Percentiles rank a stretch among this genome's conserved stretches.
These are phyloP conservation scores for Aquilaria yunnanensis DNA, from an alignment of 345 rosid species.

Conservation along the genomic window DNA sequence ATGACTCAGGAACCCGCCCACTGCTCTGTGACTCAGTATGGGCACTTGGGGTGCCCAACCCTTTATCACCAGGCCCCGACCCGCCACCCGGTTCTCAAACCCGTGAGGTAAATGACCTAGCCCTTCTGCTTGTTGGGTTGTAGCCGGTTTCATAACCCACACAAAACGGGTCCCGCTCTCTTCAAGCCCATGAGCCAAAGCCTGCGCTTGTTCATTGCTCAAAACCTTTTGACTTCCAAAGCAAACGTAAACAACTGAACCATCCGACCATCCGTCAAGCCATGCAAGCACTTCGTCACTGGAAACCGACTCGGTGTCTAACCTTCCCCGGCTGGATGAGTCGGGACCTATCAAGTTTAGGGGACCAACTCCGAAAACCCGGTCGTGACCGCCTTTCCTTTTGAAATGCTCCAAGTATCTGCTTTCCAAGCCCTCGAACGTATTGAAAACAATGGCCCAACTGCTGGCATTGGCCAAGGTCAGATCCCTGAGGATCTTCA, in stretches of 20 bases:
- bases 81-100: conserved; percentile 31
- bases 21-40: conserved; percentile 43
- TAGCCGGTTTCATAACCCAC: conserved; percentile 49
- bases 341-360: conserved; percentile 34
- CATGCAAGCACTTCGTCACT: conserved; percentile 21
- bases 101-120: conserved; percentile 28
- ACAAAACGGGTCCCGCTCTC: conserved; percentile 41
- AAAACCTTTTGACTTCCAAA: conserved; percentile 60
- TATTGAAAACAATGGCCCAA: conserved; percentile 43
- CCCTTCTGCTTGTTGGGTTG: conserved; percentile 16
- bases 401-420: conserved; percentile 30
- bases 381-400: conserved; percentile 30
- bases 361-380: conserved; percentile 57
- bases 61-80: conserved; percentile 34
- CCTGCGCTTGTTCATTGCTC: conserved; percentile 35
- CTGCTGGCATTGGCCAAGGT: conserved; percentile 27
- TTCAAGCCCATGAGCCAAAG: conserved; percentile 49
- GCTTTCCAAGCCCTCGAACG: conserved; percentile 38
- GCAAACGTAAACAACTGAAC: conserved; percentile 51
- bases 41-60: conserved; percentile 58
- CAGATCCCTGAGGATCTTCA: conserved; percentile 23
- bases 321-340: neutral
- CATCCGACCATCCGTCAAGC: conserved; percentile 53
- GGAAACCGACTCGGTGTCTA: neutral
- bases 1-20: conserved; percentile 61